Evolutionary conservation across 2,329 filamentous ascomycete genomes (phyloP), one percentile per base, ranked within the genome.

Genomic region (Colletotrichum magnum): DNA sequence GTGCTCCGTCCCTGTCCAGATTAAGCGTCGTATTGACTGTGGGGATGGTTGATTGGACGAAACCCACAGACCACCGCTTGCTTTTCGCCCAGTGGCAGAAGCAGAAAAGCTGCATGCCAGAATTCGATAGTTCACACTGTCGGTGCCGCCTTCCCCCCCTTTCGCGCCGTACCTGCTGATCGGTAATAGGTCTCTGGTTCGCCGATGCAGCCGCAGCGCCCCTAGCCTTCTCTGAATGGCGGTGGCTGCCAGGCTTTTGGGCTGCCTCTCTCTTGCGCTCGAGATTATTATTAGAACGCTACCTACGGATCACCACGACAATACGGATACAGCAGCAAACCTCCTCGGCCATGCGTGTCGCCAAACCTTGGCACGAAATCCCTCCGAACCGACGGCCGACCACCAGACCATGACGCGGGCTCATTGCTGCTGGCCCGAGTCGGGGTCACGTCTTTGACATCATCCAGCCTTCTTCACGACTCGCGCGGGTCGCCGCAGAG

Each of bases 51-150:
- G 56, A 60, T 56, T 28, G 62, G 56, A 51, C 21, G 16, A 52
- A 21, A 51, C 24, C n/a, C 63, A 45, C 60, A 53, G 67, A 69
- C 62, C 67, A 60, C 62, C 47, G 62, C 67, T 66, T 69, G 63
- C 52, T 57, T 64, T 32, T 47, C 32, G 21, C 32, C 36, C 32
- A 36, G 16, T 9, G 6, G 21, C 21, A 24, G 21, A 24, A 24
- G 18, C 21, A 24, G 21, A 24, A 6, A 41, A 45, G 51, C 43
- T 67, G 67, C 67, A 61, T 61, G 62, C 18, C 45, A 39, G 21
- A 61, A 69, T 43, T 45, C 66, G 62, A 69, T 69, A 66, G 66
- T 66, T 43, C 21, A 24, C 21, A 24, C 21, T 24, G 21, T 24
- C 21, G 24, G n/a, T 43, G 21, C 56, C 48, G 48, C 39, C 7